Percentiles rank a stretch among this genome's conserved stretches.
phyloP scores from a whole-genome alignment of 1,284 basidiomycete genomes.

The Bjerkandera adusta region DNA sequence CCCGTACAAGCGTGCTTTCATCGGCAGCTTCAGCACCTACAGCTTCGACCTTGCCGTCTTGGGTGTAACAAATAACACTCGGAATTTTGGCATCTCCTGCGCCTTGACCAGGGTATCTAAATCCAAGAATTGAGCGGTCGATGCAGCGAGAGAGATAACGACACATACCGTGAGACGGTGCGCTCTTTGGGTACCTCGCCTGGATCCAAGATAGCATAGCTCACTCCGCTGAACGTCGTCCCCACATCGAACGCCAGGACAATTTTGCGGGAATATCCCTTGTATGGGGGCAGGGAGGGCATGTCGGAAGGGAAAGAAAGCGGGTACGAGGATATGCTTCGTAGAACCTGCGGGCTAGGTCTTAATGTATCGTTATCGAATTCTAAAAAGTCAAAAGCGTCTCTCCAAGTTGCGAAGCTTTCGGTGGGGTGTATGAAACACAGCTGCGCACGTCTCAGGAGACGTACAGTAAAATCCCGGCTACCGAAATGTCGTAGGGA shows the following conservation, averaged over 20 bases:
- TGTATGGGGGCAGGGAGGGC: conserved; percentile 13
- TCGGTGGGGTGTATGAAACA: too few relatives aligned
- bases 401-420: too few relatives aligned
- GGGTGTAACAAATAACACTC: conserved; percentile 51
- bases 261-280: conserved; percentile 32
- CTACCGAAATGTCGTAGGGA: too few relatives aligned
- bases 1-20: conserved; percentile 37
- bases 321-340: too few relatives aligned
- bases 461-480: too few relatives aligned
- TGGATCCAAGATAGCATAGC: conserved; percentile 45
- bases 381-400: too few relatives aligned
- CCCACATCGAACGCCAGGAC: conserved; percentile 53
- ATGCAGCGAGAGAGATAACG: background rate
- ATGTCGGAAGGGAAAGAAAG: background rate
- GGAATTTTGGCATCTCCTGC: conserved; percentile 53
- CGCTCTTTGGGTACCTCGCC: conserved; percentile 16
- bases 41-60: conserved; percentile 40
- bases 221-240: conserved; percentile 51
- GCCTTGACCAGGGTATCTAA: conserved; percentile 42
- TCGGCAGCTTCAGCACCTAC: conserved; percentile 51
- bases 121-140: background rate
- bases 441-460: too few relatives aligned
- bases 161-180: background rate
- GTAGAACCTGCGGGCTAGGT: too few relatives aligned
- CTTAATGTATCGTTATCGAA: too few relatives aligned